Conservation (phyloP, 345 rosid genomes). For the Citrus trifoliata region DNA sequence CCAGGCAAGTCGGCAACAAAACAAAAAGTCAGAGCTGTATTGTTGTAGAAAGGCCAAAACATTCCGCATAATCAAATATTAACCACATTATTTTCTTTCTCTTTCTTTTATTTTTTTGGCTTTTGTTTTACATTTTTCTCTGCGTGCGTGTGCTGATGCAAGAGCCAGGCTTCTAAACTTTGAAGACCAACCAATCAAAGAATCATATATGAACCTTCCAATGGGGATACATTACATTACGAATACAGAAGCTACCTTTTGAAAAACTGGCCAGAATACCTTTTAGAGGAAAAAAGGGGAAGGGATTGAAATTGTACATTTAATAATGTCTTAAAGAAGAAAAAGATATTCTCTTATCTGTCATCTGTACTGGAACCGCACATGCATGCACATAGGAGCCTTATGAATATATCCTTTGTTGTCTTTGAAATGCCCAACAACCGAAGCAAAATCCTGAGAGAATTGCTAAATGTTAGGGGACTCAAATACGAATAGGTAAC, state of each 20-base stretch:
- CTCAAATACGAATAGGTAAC: slow-evolving; percentile 52
- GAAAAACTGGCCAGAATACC: not conserved
- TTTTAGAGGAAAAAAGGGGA: not conserved
- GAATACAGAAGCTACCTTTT: not conserved
- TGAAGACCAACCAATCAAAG: slow-evolving; percentile 12
- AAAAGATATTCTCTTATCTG: not conserved
- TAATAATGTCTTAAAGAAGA: not conserved
- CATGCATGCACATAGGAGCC: not conserved
- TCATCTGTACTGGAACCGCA: not conserved
- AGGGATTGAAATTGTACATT: not conserved
- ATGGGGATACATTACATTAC: not conserved
- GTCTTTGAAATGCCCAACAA: not conserved
- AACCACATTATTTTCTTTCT: not conserved
- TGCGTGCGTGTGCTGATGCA: too few relatives aligned
- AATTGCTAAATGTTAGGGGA: not conserved
- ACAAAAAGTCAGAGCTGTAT: too few relatives aligned
- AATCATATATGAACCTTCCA: slow-evolving; percentile 5
- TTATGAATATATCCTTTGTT: not conserved
- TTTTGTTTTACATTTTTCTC: not conserved
- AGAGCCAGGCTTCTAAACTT: too few relatives aligned
- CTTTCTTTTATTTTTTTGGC: too few relatives aligned
- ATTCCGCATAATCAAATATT: not conserved
- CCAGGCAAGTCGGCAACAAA: too few relatives aligned
- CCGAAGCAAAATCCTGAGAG: not conserved
- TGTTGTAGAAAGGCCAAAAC: too few relatives aligned